Conservation (phyloP, 2,329 filamentous ascomycete genomes). For the Cladosporium austrohemisphaericum region DNA sequence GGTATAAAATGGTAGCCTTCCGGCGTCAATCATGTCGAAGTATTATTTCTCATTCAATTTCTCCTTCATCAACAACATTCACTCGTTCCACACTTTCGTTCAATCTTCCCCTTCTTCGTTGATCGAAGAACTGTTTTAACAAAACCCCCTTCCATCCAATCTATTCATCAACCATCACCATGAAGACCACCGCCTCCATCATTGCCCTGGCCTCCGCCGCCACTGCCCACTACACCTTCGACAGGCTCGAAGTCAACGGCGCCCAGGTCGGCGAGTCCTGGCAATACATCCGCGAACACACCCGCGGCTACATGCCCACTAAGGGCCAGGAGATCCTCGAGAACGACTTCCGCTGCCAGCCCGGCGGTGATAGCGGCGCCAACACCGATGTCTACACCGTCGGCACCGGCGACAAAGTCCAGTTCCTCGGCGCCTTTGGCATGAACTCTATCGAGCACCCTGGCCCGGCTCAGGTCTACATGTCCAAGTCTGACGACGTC, state of each 20-base stretch:
- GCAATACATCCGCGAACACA: conserved; percentile 44
- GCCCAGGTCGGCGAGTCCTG: conserved; percentile 36
- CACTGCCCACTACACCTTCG: conserved; percentile 36
- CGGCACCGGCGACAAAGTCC: conserved; percentile 20
- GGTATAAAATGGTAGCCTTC: conserved; percentile 3
- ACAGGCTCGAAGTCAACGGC: conserved; percentile 42
- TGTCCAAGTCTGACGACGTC: conserved; percentile 23
- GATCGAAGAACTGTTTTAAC: conserved; percentile 12
- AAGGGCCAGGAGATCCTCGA: conserved; percentile 28
- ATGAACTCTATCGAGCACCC: conserved; percentile 24
- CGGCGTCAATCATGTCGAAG: not conserved
- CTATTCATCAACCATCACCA: conserved; percentile 24
- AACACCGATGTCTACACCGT: conserved; percentile 32
- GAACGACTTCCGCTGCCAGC: conserved; percentile 22
- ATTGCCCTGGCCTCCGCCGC: conserved; percentile 29
- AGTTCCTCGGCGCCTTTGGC: conserved; percentile 18
- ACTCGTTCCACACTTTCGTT: conserved; percentile 10
- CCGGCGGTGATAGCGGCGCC: conserved; percentile 25
- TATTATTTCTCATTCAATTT: conserved; percentile 3
- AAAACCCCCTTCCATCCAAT: not conserved
- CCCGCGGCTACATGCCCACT: conserved; percentile 28
- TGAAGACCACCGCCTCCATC: conserved; percentile 32
- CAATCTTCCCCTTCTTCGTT: conserved; percentile 9
- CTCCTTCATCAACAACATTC: conserved; percentile 6
- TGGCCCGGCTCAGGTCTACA: conserved; percentile 22